A percentile compares a stretch with the other conserved stretches of the same genome.
phyloP scores from a whole-genome alignment of 495 filamentous ascomycete species.

The Talaromyces ruber region DNA sequence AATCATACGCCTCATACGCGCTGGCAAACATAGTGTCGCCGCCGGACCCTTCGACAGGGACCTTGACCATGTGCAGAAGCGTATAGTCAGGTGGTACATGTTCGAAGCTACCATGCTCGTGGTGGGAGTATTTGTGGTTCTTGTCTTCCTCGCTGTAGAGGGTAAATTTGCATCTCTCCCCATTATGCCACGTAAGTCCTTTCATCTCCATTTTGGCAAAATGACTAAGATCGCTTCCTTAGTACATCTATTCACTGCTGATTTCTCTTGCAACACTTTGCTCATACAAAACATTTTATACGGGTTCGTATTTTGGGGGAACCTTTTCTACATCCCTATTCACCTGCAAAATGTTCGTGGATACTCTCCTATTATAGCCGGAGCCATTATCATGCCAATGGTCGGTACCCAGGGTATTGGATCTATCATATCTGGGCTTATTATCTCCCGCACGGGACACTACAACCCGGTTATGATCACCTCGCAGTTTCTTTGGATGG shows the following conservation, averaged over 20 bases:
- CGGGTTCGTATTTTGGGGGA: constrained; percentile 8
- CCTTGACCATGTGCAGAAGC: constrained; percentile 48
- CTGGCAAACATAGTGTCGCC: constrained; percentile 72
- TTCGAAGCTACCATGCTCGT: constrained; percentile 60
- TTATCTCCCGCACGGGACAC: background rate
- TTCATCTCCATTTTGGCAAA: background rate
- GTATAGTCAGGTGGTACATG: constrained; percentile 62
- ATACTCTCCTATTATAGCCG: constrained; percentile 23
- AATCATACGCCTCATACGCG: constrained; percentile 73
- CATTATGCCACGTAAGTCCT: constrained; percentile 16
- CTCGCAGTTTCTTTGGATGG: background rate
- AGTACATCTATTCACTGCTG: background rate
- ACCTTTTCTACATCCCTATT: constrained; percentile 40
- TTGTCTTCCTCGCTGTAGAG: constrained; percentile 42
- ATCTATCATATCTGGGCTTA: background rate
- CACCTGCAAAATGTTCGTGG: constrained; percentile 35
- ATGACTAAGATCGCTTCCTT: background rate
- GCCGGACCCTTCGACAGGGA: constrained; percentile 44
- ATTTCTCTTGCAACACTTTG: background rate
- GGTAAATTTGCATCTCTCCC: constrained; percentile 29
- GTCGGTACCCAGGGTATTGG: constrained; percentile 18
- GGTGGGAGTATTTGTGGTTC: constrained; percentile 31
- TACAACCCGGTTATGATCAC: background rate
- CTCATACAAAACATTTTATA: background rate
- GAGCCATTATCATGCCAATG: constrained; percentile 29